Evolutionary conservation across 129 eudicot genomes (phyloP).

Genomic region (Calendula officinalis): DNA sequence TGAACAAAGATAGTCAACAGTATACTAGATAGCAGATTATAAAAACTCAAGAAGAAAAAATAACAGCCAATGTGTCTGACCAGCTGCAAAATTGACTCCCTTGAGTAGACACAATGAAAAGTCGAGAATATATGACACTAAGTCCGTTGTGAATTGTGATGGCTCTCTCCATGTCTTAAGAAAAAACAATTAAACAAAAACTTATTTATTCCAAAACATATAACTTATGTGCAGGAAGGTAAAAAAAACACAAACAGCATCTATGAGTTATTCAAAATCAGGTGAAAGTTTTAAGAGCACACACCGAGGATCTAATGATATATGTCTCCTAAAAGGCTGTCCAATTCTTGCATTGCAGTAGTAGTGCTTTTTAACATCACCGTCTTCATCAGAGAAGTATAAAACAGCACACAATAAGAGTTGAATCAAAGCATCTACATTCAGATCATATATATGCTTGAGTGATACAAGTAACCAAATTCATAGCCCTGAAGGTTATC

Average conservation of each 20-base stretch:
- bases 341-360: slow-evolving; percentile 52
- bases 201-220: too few relatives aligned
- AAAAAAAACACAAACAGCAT: too few relatives aligned
- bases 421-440: neutral
- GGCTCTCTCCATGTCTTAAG: slow-evolving; percentile 92
- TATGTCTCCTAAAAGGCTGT: slow-evolving; percentile 43
- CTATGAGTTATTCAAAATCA: too few relatives aligned
- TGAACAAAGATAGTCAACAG: slow-evolving; percentile 10
- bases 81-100: slow-evolving; percentile 93
- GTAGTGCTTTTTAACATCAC: slow-evolving; percentile 51
- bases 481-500: slow-evolving; percentile 77
- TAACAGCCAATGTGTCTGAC: slow-evolving; percentile 42
- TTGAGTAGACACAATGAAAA: slow-evolving; percentile 58
- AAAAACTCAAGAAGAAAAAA: too few relatives aligned
- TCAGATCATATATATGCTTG: neutral
- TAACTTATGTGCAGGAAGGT: too few relatives aligned
- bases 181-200: slow-evolving; percentile 2
- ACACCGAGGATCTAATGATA: slow-evolving; percentile 92
- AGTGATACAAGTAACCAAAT: slow-evolving; percentile 33
- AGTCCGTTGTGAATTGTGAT: slow-evolving; percentile 78
- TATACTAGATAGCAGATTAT: neutral
- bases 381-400: slow-evolving; percentile 86
- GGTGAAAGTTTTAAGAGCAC: slow-evolving; percentile 23
- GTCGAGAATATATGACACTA: slow-evolving; percentile 69
- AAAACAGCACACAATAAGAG: slow-evolving; percentile 11